Evolutionary conservation across 257 asterid genomes (phyloP).

Genomic region (Oldenlandia corymbosa): DNA sequence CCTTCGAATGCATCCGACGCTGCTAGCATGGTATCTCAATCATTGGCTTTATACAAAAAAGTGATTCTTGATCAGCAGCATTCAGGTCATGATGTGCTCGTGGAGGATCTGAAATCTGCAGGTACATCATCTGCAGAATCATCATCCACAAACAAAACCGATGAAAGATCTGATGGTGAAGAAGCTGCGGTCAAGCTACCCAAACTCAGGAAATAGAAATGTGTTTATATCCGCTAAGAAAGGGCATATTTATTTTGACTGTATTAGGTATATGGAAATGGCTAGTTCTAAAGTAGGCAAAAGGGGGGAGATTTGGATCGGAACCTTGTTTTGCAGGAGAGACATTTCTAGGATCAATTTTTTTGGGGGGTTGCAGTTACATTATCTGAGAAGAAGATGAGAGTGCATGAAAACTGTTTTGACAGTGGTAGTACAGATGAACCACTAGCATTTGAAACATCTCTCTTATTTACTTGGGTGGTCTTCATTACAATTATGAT

Average conservation of each 20-base stretch:
- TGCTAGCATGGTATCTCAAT: conserved; percentile 69
- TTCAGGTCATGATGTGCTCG: conserved; percentile 16
- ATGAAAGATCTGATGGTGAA: neutral
- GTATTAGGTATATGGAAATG: too few species aligned
- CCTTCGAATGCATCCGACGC: conserved; percentile 68
- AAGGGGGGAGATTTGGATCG: neutral
- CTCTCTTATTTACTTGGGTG: too few species aligned
- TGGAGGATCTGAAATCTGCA: neutral
- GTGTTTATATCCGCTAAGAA: too few species aligned
- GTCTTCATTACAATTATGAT: too few species aligned
- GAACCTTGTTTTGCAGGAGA: neutral
- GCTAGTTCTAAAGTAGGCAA: neutral
- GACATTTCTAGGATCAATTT: too few species aligned
- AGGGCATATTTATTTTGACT: too few species aligned
- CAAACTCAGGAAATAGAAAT: conserved; percentile 3
- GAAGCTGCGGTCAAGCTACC: neutral
- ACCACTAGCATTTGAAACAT: too few species aligned
- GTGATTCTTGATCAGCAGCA: conserved; percentile 29
- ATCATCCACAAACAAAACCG: neutral
- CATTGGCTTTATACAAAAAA: conserved; percentile 54
- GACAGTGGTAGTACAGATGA: too few species aligned
- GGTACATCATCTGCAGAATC: neutral
- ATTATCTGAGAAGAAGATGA: neutral
- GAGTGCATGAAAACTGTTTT: too few species aligned
- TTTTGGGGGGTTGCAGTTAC: too few species aligned